Evolutionary conservation across 1,139 yeast species (phyloP).

Genomic region (Geotrichum macrosporum): DNA sequence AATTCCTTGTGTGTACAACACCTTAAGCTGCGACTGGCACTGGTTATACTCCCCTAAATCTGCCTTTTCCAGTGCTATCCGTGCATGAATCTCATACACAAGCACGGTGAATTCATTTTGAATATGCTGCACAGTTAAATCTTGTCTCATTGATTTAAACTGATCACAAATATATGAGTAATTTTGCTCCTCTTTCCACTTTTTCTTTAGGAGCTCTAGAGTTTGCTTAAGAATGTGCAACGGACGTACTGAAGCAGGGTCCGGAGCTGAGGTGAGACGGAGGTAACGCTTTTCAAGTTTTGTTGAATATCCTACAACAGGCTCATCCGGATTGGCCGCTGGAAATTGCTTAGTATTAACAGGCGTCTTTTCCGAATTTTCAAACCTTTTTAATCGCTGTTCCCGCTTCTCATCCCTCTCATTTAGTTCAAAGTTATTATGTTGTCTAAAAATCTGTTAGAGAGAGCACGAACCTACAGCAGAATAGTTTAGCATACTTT

Average conservation of each 20-base stretch:
- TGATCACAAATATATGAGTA: slow-evolving; percentile 85
- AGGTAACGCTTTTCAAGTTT: slow-evolving; percentile 71
- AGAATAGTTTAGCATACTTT: slow-evolving; percentile 8
- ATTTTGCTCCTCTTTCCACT: slow-evolving; percentile 50
- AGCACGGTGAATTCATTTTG: slow-evolving; percentile 69
- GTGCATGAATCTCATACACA: slow-evolving; percentile 84
- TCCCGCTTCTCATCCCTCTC: slow-evolving; percentile 40
- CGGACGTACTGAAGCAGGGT: slow-evolving; percentile 80
- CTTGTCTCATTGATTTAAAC: slow-evolving; percentile 87
- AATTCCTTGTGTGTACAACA: slow-evolving; percentile 49
- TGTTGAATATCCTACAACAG: slow-evolving; percentile 61
- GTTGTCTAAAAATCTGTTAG: slow-evolving; percentile 3
- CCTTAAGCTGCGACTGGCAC: slow-evolving; percentile 74
- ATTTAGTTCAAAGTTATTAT: slow-evolving; percentile 32
- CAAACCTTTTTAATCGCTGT: slow-evolving; percentile 52
- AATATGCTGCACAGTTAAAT: slow-evolving; percentile 86
- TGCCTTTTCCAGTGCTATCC: slow-evolving; percentile 73
- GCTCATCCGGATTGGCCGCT: slow-evolving; percentile 25
- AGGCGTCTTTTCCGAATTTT: slow-evolving; percentile 32
- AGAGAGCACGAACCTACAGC: too few species aligned
- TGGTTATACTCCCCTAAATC: slow-evolving; percentile 95
- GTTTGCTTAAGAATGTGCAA: slow-evolving; percentile 56
- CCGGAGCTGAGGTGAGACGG: slow-evolving; percentile 87
- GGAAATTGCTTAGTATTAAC: slow-evolving; percentile 10
- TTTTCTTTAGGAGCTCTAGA: slow-evolving; percentile 50